Evolutionary conservation across 1,139 yeast genomes (phyloP).

Genomic region (Pichia sp.): DNA sequence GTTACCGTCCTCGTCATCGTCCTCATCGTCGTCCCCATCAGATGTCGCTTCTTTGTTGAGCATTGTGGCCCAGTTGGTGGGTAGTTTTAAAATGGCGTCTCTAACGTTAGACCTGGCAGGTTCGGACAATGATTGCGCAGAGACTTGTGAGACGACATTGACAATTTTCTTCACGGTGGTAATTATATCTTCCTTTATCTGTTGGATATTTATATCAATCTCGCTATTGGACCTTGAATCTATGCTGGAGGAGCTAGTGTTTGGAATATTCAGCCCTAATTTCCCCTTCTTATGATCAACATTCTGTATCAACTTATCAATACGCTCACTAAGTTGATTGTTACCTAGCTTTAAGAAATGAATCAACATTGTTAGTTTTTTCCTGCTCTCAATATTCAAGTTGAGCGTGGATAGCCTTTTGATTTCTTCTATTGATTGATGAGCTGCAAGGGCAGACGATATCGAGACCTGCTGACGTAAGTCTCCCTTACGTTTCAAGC

Average conservation of each 20-base stretch:
- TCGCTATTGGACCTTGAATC: conserved; percentile 6
- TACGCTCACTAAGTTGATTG: conserved; percentile 27
- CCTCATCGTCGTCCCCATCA: conserved; percentile 13
- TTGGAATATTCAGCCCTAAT: conserved; percentile 2
- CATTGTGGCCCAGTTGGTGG: conserved; percentile 50
- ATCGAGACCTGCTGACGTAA: conserved; percentile 24
- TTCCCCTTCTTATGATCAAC: conserved; percentile 21
- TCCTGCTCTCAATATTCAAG: conserved; percentile 28
- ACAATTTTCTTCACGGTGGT: conserved; percentile 86
- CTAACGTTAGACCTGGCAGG: conserved; percentile 85
- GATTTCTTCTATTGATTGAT: conserved; percentile 24
- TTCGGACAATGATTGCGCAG: conserved; percentile 65
- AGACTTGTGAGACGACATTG: conserved; percentile 76
- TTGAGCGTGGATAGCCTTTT: conserved; percentile 27
- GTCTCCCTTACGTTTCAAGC: no score
- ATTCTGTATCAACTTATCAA: conserved; percentile 24
- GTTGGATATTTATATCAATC: conserved; percentile 22
- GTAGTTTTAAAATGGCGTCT: conserved; percentile 67
- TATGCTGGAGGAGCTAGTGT: not conserved
- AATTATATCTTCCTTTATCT: conserved; percentile 75
- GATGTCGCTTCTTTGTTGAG: conserved; percentile 25
- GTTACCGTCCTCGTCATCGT: conserved; percentile 8
- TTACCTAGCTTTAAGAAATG: conserved; percentile 30
- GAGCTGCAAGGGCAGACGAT: conserved; percentile 24
- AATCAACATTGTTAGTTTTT: conserved; percentile 28